A percentile compares a stretch with the other conserved stretches of the same genome.
These are phyloP conservation scores for Komagataella kurtzmanii DNA, from an alignment of 805 yeast genomes.

Conservation along the genomic window DNA sequence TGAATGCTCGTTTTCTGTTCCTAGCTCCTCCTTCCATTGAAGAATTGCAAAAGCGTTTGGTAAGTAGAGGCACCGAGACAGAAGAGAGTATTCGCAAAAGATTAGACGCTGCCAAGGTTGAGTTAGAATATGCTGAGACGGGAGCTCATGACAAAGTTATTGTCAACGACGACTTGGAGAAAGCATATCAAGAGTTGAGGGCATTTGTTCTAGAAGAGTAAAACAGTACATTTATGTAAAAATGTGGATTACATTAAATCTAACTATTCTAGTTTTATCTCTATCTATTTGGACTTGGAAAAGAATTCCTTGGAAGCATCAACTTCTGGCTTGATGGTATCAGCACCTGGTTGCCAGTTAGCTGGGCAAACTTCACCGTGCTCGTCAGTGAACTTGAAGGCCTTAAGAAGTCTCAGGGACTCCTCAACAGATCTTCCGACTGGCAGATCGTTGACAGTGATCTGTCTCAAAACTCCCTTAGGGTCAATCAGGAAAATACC, in stretches of 20 bases:
- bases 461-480: constrained; percentile 86
- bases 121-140: constrained; percentile 75
- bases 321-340: constrained; percentile 80
- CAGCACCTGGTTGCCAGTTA: constrained; percentile 95
- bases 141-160: constrained; percentile 88
- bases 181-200: constrained; percentile 73
- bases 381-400: constrained; percentile 98
- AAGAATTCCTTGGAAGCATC: constrained; percentile 72
- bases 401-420: constrained; percentile 93
- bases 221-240: background rate
- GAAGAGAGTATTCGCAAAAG: constrained; percentile 75
- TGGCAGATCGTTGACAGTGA: constrained; percentile 96
- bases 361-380: constrained; percentile 99
- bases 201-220: constrained; percentile 47
- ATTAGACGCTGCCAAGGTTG: constrained; percentile 75
- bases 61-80: constrained; percentile 92
- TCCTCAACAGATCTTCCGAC: constrained; percentile 99
- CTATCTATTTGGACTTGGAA: constrained; percentile 36
- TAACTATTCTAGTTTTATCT: background rate
- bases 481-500: constrained; percentile 98
- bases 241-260: background rate
- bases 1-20: constrained; percentile 78
- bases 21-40: constrained; percentile 90
- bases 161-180: constrained; percentile 85
- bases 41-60: constrained; percentile 58